Evolutionary conservation across 441 rosid genomes (phyloP), one percentile per base, ranked within the genome.

Genomic region (Pelargonium australe): DNA sequence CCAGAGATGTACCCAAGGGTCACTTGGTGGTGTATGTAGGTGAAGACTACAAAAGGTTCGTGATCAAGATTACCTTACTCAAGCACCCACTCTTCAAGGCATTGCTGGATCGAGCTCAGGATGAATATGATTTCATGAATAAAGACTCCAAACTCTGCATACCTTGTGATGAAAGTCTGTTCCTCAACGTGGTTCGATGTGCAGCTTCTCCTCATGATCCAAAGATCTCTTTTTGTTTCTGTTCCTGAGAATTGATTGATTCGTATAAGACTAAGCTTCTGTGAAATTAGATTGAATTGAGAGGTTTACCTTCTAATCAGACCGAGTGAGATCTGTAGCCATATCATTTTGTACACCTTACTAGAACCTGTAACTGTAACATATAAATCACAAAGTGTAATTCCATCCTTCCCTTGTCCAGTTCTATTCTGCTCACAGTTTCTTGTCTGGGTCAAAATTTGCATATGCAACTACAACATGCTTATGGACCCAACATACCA

Each of bases 11-110:
- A 3, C 84, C 84, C 0, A 77, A 69, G 71, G 84, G 81, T 58
- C 82, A 80, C 40, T 8, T 79, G 31, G 86, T 72, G 3, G 81
- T 80, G 3, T 79, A 82, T 4, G 84, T 76, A 3, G 82, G 82
- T 16, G 80, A 80, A 57, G 74, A 77, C 11, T 72, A 77, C 68
- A 74, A 73, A 62, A 75, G 82, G 64, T 82, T 65, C 70, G 75
- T 84, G 3, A 73, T 82, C 65, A 53, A 73, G 37, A 17, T 79
- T 16, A 41, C 37, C 8, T 49, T 76, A 44, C 79, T 82, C 3
- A 20, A 73, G 28, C 83, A 82, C 70, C 83, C 83, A 11, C 79
- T 80, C 58, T 73, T 84, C 70, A 73, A 13, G 57, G 66, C 77
- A 11, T 47, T 84, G 62, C 84, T 84, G 31, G 82, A 82, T 69